Conservation (phyloP, 805 yeast species). For the Ogataea trehaloabstinens region DNA sequence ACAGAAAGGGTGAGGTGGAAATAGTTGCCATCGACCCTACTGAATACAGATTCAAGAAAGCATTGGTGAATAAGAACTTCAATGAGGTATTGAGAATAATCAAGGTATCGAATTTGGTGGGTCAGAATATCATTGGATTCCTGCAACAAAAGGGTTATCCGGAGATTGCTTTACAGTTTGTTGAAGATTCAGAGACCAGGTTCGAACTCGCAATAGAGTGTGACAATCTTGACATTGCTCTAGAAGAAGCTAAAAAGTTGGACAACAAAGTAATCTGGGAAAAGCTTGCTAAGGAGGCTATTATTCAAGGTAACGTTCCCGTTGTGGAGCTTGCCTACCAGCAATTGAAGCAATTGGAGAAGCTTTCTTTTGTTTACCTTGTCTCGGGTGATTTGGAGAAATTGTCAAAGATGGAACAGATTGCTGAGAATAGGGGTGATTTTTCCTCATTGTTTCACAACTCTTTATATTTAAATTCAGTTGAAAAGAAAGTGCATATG, state of each 20-base stretch:
- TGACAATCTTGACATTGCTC: conserved; percentile 84
- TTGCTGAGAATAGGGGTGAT: conserved; percentile 88
- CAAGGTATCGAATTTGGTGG: conserved; percentile 85
- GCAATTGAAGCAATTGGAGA: conserved; percentile 81
- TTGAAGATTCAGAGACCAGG: conserved; percentile 92
- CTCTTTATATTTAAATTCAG: conserved; percentile 71
- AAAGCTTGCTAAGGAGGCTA: conserved; percentile 79
- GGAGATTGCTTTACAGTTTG: conserved; percentile 95
- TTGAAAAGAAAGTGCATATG: conserved; percentile 70
- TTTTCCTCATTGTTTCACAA: conserved; percentile 77
- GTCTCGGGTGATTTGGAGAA: conserved; percentile 77
- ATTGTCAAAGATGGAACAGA: conserved; percentile 78
- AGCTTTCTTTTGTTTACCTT: conserved; percentile 83
- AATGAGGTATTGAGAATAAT: conserved; percentile 89
- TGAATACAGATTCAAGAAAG: conserved; percentile 93
- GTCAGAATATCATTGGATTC: conserved; percentile 94
- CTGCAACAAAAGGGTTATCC: conserved; percentile 95
- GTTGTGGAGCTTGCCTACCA: conserved; percentile 87
- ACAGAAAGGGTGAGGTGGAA: conserved; percentile 82
- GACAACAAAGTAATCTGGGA: conserved; percentile 74
- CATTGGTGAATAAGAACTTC: conserved; percentile 85
- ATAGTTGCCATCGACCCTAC: conserved; percentile 85
- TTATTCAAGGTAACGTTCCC: conserved; percentile 82
- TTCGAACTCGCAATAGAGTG: conserved; percentile 95
- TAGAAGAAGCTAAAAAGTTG: conserved; percentile 79